These are phyloP conservation scores for Neostapfia colusana DNA, from an alignment of 176 grass and related monocot species.

Conservation along the genomic window DNA sequence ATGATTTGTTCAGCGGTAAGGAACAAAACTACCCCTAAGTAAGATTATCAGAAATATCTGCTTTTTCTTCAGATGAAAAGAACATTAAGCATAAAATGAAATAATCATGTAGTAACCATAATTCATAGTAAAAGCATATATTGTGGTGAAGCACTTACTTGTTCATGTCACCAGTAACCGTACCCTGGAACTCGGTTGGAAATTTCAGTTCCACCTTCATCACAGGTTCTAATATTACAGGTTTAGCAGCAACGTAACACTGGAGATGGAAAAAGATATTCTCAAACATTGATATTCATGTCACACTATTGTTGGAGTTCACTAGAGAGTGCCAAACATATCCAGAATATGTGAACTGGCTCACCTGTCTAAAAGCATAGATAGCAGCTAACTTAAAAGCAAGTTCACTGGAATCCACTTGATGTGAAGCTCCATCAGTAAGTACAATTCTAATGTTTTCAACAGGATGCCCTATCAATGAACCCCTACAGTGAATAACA, in stretches of 20 bases:
- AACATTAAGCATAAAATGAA: slow-evolving; percentile 16
- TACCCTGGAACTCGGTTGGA: slow-evolving; percentile 96
- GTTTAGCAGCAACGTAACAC: slow-evolving; percentile 87
- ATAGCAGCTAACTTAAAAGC: slow-evolving; percentile 95
- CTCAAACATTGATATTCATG: slow-evolving; percentile 16
- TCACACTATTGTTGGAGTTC: slow-evolving; percentile 1
- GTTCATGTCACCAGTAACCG: slow-evolving; percentile 97
- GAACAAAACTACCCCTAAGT: slow-evolving; percentile 4
- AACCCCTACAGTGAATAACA: slow-evolving; percentile 55
- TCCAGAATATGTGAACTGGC: slow-evolving; percentile 25
- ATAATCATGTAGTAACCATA: slow-evolving; percentile 5
- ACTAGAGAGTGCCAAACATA: slow-evolving; percentile 7
- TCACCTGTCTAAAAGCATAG: slow-evolving; percentile 98
- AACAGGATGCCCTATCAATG: slow-evolving; percentile 89
- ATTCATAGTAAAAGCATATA: slow-evolving; percentile 19
- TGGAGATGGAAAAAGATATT: slow-evolving; percentile 40
- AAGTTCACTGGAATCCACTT: slow-evolving; percentile 98
- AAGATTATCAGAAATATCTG: slow-evolving; percentile 11
- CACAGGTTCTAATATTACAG: slow-evolving; percentile 90
- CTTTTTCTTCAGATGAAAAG: background rate
- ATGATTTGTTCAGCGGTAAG: slow-evolving; percentile 6
- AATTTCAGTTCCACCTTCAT: slow-evolving; percentile 97
- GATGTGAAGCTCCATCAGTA: slow-evolving; percentile 90
- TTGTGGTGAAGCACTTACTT: slow-evolving; percentile 60
- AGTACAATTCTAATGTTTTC: slow-evolving; percentile 82